These are phyloP conservation scores for Penicillium sp. DNA, from an alignment of 2,329 filamentous ascomycete genomes.

Conservation along the genomic window DNA sequence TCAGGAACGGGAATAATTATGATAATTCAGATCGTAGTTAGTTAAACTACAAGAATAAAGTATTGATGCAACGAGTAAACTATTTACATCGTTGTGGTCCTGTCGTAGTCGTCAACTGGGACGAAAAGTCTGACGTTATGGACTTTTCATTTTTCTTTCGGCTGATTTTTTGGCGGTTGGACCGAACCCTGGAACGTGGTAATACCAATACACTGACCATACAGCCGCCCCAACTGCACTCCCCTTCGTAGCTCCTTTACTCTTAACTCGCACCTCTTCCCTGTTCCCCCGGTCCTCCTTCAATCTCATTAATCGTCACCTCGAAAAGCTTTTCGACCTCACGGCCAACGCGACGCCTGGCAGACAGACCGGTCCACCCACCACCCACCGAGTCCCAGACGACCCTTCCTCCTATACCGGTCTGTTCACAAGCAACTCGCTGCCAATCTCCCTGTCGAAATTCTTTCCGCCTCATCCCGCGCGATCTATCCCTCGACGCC, in stretches of 20 bases:
- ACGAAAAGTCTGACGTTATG: slow-evolving; percentile 34
- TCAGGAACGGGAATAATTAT: background rate
- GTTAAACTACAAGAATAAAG: no score
- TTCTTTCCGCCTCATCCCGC: slow-evolving; percentile 27
- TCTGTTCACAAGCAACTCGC: slow-evolving; percentile 16
- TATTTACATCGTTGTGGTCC: background rate
- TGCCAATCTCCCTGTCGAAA: slow-evolving; percentile 18
- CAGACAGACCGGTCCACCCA: slow-evolving; percentile 14
- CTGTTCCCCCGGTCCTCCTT: slow-evolving; percentile 12
- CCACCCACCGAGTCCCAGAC: background rate
- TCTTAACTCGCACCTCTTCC: background rate
- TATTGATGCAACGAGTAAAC: background rate
- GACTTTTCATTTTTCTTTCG: slow-evolving; percentile 14
- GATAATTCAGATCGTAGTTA: background rate
- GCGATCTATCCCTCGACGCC: slow-evolving; percentile 22
- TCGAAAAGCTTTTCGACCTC: slow-evolving; percentile 11
- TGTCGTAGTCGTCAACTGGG: background rate
- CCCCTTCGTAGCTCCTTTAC: slow-evolving; percentile 17
- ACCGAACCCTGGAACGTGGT: slow-evolving; percentile 17
- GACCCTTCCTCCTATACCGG: slow-evolving; percentile 17
- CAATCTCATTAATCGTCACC: slow-evolving; percentile 10
- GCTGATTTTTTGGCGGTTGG: background rate
- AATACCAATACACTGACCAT: slow-evolving; percentile 33
- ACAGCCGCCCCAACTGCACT: slow-evolving; percentile 20
- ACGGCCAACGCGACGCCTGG: slow-evolving; percentile 15